phyloP scores from a whole-genome alignment of 2,329 filamentous ascomycete species.

The Cercospora berteroae region DNA sequence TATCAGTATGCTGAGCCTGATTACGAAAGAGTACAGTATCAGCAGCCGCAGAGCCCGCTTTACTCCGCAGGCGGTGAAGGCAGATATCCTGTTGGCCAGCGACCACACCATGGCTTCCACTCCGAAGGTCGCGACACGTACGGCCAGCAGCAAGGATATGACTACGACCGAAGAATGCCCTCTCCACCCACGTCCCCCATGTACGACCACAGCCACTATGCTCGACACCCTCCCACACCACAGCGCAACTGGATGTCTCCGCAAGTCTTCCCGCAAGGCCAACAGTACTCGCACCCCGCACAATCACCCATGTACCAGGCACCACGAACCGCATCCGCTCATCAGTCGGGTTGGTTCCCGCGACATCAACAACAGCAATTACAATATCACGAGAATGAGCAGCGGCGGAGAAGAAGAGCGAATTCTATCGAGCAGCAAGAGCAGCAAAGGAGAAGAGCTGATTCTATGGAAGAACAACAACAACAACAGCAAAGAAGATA shows the following conservation, averaged over 20 bases:
- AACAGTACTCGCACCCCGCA: constrained; percentile 11
- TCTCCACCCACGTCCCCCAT: neutral
- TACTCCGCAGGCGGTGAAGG: neutral
- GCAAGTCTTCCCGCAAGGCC: constrained; percentile 4
- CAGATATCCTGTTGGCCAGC: neutral
- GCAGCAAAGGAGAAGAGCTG: neutral
- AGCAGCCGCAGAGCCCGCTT: neutral
- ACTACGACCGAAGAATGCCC: neutral
- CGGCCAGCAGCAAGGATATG: neutral
- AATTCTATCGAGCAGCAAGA: neutral
- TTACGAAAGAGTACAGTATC: neutral
- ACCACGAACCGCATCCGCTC: neutral
- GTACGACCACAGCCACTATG: neutral
- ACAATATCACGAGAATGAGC: neutral
- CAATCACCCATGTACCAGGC: constrained; percentile 11
- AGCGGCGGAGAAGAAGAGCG: neutral
- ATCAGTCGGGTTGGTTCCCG: neutral
- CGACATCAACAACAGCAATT: constrained; percentile 4
- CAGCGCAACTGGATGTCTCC: constrained; percentile 9
- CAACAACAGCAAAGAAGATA: constrained; percentile 2
- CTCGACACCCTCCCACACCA: neutral
- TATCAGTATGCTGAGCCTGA: constrained; percentile 13
- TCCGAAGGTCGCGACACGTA: neutral
- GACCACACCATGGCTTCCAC: neutral
- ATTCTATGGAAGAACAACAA: neutral